Conservation (phyloP, 2,329 filamentous ascomycete species). For the Dothideomycetidae sp. region DNA sequence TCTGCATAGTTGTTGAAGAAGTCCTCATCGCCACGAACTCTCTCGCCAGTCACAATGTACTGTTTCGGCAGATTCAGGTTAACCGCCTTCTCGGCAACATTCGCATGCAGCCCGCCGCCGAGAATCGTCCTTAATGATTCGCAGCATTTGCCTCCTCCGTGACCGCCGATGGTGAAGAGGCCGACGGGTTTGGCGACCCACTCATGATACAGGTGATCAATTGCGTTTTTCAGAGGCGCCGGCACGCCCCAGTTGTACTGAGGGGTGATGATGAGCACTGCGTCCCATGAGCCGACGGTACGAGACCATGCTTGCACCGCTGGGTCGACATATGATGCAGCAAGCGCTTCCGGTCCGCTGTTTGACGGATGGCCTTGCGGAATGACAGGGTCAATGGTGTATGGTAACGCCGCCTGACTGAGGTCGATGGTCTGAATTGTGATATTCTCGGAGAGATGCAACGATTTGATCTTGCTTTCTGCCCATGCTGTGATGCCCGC, state of each 20-base stretch:
- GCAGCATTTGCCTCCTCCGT: constrained; percentile 23
- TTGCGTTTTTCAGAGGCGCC: constrained; percentile 44
- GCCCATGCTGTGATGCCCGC: constrained; percentile 1
- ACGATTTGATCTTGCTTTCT: not conserved
- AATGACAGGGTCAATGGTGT: not conserved
- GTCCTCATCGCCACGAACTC: not conserved
- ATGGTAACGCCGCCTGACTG: not conserved
- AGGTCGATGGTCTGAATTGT: constrained; percentile 1
- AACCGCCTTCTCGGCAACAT: not conserved
- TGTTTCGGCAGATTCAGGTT: constrained; percentile 1
- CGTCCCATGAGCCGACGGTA: constrained; percentile 32
- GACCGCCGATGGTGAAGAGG: constrained; percentile 41
- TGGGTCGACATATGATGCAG: not conserved
- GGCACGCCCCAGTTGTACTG: constrained; percentile 45
- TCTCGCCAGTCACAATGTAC: not conserved
- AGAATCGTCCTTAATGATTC: constrained; percentile 4
- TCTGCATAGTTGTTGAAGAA: not conserved
- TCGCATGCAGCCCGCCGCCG: not conserved
- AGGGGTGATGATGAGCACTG: constrained; percentile 37
- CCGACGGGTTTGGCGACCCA: constrained; percentile 41
- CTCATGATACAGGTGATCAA: constrained; percentile 47
- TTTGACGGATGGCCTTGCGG: constrained; percentile 1
- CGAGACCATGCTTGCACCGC: constrained; percentile 29
- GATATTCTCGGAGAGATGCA: not conserved
- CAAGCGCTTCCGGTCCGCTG: not conserved